phyloP scores from a whole-genome alignment of 2,329 filamentous ascomycete species.

The Aureobasidium sp. region DNA sequence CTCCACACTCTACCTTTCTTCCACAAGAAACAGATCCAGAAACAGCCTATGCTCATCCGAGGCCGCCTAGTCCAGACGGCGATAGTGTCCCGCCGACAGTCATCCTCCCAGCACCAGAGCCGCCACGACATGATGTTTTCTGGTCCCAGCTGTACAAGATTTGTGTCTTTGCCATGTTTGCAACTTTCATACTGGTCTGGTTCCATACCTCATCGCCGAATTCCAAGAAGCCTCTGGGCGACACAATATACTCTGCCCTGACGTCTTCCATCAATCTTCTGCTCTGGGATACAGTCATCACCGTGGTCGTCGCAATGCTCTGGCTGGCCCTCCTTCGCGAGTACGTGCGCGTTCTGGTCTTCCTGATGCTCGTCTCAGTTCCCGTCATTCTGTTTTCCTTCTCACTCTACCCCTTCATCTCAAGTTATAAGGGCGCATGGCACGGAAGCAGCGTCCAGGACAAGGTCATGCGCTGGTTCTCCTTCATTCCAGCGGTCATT shows the following conservation, averaged over 20 bases:
- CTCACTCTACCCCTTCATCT: constrained; percentile 82
- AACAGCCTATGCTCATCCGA: constrained; percentile 37
- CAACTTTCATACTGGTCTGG: constrained; percentile 83
- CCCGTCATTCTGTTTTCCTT: constrained; percentile 83
- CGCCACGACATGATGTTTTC: constrained; percentile 79
- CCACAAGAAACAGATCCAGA: constrained; percentile 48
- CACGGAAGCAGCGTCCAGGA: constrained; percentile 79
- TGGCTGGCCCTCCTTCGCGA: constrained; percentile 87
- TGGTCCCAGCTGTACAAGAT: constrained; percentile 90
- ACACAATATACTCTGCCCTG: constrained; percentile 89
- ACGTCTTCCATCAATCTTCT: constrained; percentile 83
- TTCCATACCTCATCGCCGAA: constrained; percentile 72
- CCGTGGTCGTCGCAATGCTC: constrained; percentile 75
- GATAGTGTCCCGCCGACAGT: constrained; percentile 53
- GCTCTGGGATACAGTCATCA: constrained; percentile 84
- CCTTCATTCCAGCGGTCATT: constrained; percentile 66
- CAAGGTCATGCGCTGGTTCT: constrained; percentile 77
- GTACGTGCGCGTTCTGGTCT: constrained; percentile 79
- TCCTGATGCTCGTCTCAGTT: constrained; percentile 72
- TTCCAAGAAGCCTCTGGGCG: constrained; percentile 67
- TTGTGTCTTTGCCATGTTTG: constrained; percentile 72
- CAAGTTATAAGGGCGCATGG: constrained; percentile 73
- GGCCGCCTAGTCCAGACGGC: constrained; percentile 42
- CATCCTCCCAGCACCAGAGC: constrained; percentile 55
- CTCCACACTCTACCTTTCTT: constrained; percentile 35